These are phyloP conservation scores for Gymnopilus junonius DNA, from an alignment of 768 basidiomycete genomes.

Conservation along the genomic window DNA sequence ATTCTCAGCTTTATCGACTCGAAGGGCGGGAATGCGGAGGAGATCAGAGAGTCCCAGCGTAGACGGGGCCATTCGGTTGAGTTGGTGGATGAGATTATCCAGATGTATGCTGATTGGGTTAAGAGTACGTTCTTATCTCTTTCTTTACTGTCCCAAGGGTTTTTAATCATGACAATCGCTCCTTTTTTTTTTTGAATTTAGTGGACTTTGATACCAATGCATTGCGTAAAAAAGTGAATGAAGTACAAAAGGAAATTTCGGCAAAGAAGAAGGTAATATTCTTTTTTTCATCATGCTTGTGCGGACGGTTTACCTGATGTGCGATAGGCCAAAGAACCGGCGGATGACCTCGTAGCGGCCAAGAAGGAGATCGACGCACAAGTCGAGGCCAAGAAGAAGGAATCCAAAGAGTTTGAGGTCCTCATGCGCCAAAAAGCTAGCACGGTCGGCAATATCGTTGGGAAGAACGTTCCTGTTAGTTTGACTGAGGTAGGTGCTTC, in stretches of 20 bases:
- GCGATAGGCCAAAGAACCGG: constrained; percentile 84
- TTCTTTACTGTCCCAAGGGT: too few relatives aligned
- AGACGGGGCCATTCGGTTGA: constrained; percentile 90
- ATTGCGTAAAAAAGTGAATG: constrained; percentile 82
- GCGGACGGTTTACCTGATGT: neutral
- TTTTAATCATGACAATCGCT: too few relatives aligned
- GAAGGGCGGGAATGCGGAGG: constrained; percentile 91
- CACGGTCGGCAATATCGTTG: constrained; percentile 92
- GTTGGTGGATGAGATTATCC: constrained; percentile 92
- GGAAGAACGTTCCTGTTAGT: constrained; percentile 83
- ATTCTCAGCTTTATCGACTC: constrained; percentile 78
- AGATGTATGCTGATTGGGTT: constrained; percentile 92
- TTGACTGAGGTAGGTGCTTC: constrained; percentile 73
- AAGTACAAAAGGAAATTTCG: constrained; percentile 92
- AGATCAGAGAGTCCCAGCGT: constrained; percentile 90
- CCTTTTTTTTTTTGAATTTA: constrained; percentile 35
- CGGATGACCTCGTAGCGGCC: constrained; percentile 81
- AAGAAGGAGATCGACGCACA: constrained; percentile 88
- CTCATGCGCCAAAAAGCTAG: constrained; percentile 82
- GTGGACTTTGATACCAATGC: constrained; percentile 88
- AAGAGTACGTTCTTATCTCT: constrained; percentile 66
- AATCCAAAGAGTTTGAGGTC: constrained; percentile 75
- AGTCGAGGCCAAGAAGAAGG: constrained; percentile 76
- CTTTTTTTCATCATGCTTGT: neutral
- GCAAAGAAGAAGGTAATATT: constrained; percentile 84